A percentile compares a stretch with the other conserved stretches of the same genome.
Evolutionary conservation across 306 rosid genomes (phyloP).

Genomic region (Citrullus mucosospermus): DNA sequence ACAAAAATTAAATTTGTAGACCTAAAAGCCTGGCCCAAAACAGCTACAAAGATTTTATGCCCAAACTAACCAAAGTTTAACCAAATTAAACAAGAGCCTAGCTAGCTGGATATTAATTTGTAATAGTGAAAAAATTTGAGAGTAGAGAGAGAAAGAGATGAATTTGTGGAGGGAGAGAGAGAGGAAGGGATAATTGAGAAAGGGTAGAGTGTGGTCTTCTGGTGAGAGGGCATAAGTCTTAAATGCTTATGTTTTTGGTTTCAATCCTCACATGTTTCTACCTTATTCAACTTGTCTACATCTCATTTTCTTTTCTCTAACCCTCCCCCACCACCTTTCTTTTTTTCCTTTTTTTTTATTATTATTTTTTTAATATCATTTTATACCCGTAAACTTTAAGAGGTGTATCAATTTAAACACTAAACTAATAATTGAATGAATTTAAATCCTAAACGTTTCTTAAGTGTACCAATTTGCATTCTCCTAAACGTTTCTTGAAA

Average conservation of each 20-base stretch:
- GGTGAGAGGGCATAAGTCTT: conserved; percentile 6
- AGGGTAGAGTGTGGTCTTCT: conserved; percentile 8
- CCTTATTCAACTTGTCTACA: not conserved
- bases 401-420: too few species aligned
- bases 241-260: conserved; percentile 2
- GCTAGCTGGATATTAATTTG: not conserved
- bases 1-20: not conserved
- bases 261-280: conserved; percentile 3
- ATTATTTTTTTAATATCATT: not conserved
- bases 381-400: not conserved
- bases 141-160: not conserved
- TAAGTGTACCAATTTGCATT: too few species aligned
- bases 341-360: not conserved
- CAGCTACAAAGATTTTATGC: not conserved
- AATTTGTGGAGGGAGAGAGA: not conserved
- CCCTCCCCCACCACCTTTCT: not conserved
- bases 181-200: not conserved
- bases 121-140: not conserved
- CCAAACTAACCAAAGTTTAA: not conserved
- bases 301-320: not conserved
- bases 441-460: too few species aligned
- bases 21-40: not conserved
- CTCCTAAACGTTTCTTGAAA: too few species aligned
- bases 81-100: not conserved
- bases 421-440: too few species aligned